Percentiles rank a stretch among this genome's conserved stretches.
These are phyloP conservation scores for Tricholomella constricta DNA, from an alignment of 768 basidiomycete genomes.

Conservation along the genomic window DNA sequence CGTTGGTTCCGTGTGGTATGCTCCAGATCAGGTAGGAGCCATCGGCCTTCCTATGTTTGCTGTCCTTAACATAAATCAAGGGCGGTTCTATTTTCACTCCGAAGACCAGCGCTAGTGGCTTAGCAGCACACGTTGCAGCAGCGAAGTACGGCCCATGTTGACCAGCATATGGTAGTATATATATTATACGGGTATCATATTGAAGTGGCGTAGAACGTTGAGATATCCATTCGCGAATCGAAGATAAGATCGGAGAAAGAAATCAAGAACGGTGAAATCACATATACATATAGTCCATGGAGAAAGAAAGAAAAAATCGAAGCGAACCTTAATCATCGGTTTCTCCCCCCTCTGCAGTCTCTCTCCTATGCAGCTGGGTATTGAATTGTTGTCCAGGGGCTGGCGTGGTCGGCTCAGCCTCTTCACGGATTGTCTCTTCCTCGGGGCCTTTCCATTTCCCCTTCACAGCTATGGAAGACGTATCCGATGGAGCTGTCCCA, in stretches of 20 bases:
- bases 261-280: neutral
- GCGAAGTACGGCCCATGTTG: slow-evolving; percentile 46
- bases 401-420: slow-evolving; percentile 33
- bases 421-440: slow-evolving; percentile 35
- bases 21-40: slow-evolving; percentile 35
- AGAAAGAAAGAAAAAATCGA: slow-evolving; percentile 5
- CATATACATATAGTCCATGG: slow-evolving; percentile 13
- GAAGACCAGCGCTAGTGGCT: slow-evolving; percentile 43
- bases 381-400: slow-evolving; percentile 26
- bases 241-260: slow-evolving; percentile 7
- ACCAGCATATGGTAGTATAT: slow-evolving; percentile 12
- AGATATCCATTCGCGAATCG: slow-evolving; percentile 11
- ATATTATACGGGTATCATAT: slow-evolving; percentile 15
- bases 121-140: slow-evolving; percentile 43
- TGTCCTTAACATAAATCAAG: slow-evolving; percentile 14
- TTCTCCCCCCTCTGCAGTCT: slow-evolving; percentile 26
- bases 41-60: neutral
- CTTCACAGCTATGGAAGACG: slow-evolving; percentile 20
- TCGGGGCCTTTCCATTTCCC: slow-evolving; percentile 36
- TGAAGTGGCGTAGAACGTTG: slow-evolving; percentile 7
- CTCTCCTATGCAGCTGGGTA: slow-evolving; percentile 25
- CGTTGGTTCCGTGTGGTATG: slow-evolving; percentile 51
- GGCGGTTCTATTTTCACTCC: slow-evolving; percentile 48
- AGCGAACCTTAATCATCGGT: slow-evolving; percentile 22
- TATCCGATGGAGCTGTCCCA: slow-evolving; percentile 31